These are phyloP conservation scores for Suillus ampliporus DNA, from an alignment of 768 basidiomycete species.

Conservation along the genomic window DNA sequence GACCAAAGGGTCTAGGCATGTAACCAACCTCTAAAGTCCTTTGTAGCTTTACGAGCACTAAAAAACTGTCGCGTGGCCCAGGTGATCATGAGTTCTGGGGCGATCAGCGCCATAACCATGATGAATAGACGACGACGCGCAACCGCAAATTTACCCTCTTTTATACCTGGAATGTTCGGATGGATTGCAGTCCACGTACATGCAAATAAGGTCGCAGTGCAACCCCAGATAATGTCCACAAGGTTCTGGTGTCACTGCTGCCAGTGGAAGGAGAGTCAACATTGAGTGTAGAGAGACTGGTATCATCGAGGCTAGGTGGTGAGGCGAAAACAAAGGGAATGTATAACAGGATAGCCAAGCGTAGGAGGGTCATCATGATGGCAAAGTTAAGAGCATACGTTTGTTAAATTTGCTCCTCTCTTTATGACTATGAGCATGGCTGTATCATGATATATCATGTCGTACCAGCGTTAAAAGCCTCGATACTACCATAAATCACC, in stretches of 20 bases:
- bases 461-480: too few relatives aligned
- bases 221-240: conserved; percentile 35
- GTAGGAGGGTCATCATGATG: too few relatives aligned
- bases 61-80: conserved; percentile 36
- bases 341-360: too few relatives aligned
- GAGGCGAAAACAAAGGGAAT: too few relatives aligned
- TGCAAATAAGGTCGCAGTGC: conserved; percentile 33
- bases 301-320: too few relatives aligned
- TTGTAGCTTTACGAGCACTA: conserved; percentile 16
- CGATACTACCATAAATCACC: too few relatives aligned
- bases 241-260: conserved; percentile 33
- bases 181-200: conserved; percentile 39
- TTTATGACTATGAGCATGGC: too few relatives aligned
- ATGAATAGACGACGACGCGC: conserved; percentile 17
- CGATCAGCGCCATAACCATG: conserved; percentile 29
- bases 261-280: not conserved
- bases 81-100: conserved; percentile 35
- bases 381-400: too few relatives aligned
- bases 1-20: not conserved
- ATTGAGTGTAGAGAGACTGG: not conserved
- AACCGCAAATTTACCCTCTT: conserved; percentile 14
- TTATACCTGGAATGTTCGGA: conserved; percentile 33
- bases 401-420: too few relatives aligned
- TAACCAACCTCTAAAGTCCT: not conserved
- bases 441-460: too few relatives aligned